These are phyloP conservation scores for Phialophora macrospora DNA, from an alignment of 2,329 filamentous ascomycete species.

Conservation along the genomic window DNA sequence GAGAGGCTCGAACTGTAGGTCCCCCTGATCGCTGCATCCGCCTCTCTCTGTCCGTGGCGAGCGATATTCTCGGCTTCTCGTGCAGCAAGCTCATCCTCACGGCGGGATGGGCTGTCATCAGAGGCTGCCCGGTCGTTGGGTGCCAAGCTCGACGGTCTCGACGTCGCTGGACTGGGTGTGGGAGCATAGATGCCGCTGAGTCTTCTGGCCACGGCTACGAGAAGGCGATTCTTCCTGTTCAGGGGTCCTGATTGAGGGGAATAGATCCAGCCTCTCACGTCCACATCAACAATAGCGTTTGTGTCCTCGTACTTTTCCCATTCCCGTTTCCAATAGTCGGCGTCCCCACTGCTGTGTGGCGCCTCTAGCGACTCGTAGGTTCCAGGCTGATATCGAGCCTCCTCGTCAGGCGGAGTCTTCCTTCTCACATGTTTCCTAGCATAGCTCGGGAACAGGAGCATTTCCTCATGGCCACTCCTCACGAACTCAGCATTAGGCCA, in stretches of 20 bases:
- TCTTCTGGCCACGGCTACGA: slow-evolving; percentile 84
- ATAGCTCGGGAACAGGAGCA: slow-evolving; percentile 95
- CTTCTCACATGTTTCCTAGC: slow-evolving; percentile 71
- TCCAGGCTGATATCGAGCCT: slow-evolving; percentile 41
- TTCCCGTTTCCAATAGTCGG: slow-evolving; percentile 76
- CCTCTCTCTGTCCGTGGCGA: slow-evolving; percentile 71
- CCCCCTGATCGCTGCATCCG: slow-evolving; percentile 70
- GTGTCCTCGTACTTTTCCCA: slow-evolving; percentile 82
- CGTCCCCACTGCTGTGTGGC: slow-evolving; percentile 59
- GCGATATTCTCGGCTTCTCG: slow-evolving; percentile 79
- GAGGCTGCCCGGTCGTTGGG: slow-evolving; percentile 45
- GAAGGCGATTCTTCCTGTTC: slow-evolving; percentile 81
- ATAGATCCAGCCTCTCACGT: slow-evolving; percentile 95
- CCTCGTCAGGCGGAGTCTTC: slow-evolving; percentile 41
- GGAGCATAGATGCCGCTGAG: slow-evolving; percentile 84
- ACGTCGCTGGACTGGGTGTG: slow-evolving; percentile 48
- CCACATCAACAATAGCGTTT: slow-evolving; percentile 86
- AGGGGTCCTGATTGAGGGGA: slow-evolving; percentile 81
- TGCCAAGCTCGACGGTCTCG: slow-evolving; percentile 53
- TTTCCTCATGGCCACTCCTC: slow-evolving; percentile 80
- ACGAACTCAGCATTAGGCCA: slow-evolving; percentile 87
- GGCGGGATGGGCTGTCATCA: slow-evolving; percentile 57
- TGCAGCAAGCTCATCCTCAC: slow-evolving; percentile 70
- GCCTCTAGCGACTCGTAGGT: slow-evolving; percentile 47
- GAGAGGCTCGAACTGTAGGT: slow-evolving; percentile 61